Evolutionary conservation across 108 stramenopile genomes (phyloP), one percentile per base, ranked within the genome.

Genomic region (Chaetoceros tenuissimus): DNA sequence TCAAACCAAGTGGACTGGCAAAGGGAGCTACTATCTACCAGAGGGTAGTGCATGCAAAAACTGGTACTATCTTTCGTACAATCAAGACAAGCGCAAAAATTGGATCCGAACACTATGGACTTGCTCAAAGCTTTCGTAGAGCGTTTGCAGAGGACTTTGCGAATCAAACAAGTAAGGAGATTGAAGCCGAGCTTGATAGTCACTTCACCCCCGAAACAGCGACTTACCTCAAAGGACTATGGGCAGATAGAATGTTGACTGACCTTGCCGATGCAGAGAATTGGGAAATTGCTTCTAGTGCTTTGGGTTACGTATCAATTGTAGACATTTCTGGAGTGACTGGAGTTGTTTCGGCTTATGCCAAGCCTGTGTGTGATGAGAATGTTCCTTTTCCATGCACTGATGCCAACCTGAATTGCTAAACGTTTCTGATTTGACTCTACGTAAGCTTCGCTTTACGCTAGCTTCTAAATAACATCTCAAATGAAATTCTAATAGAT

Each of bases 251-350:
- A n/a, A 20, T 21, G 31, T 34, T 34, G 20, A 34, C 3, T n/a
- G 55, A 56, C 20, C 21, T 56, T 2, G 19, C 18, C 16, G 55
- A 29, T 3, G 31, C 31, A 19, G 31, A 34, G 24, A 24, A 34
- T 19, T 56, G 55, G 55, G 43, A 20, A 3, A 3, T 56, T 19
- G 31, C 28, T 19, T 30, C 31, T 56, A 19, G 31, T 20, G 19
- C 31, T 5, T 29, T 19, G 24, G 59, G 60, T 1, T 48, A 64
- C 31, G 25, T 44, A 1, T 31, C 51, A 2, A 57, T 67, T 44
- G 50, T 63, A n/a, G 59, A 66, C 26, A 46, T 55, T 55, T 31
- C 64, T 20, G 53, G 62, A 21, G 66, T 69, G 64, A 66, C 66
- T 34, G 55, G 69, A 31, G 55, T 19, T 7, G 49, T 50, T 20